phyloP scores from a whole-genome alignment of 345 rosid genomes.

The Syzygium oleosum region DNA sequence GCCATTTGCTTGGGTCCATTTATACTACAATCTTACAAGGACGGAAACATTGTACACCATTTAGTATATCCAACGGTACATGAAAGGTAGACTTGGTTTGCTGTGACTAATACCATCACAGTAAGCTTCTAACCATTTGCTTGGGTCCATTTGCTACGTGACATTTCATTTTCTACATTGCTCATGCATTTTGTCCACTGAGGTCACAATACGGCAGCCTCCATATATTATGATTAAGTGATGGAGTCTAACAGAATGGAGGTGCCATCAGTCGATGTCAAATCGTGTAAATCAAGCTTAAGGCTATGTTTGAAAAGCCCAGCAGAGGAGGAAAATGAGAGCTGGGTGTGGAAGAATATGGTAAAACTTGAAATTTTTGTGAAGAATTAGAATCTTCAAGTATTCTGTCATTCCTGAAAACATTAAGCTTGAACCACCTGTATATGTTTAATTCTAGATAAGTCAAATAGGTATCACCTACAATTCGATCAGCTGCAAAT shows the following conservation, averaged over 20 bases:
- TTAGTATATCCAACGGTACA: not conserved
- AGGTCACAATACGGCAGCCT: not conserved
- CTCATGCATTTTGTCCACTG: not conserved
- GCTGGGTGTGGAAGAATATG: not conserved
- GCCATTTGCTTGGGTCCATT: not conserved
- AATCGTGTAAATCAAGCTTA: not conserved
- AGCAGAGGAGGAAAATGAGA: not conserved
- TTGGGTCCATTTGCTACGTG: not conserved
- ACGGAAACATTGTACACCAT: not conserved
- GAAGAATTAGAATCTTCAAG: not conserved
- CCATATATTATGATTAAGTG: not conserved
- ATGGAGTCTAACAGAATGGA: not conserved
- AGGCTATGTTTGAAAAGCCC: not conserved
- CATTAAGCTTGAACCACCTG: not conserved
- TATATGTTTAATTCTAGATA: not conserved
- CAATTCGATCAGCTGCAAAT: not conserved
- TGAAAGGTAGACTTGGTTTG: not conserved
- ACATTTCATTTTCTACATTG: not conserved
- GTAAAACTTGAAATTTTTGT: not conserved
- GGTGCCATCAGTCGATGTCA: not conserved
- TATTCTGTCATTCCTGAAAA: not conserved
- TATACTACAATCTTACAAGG: not conserved
- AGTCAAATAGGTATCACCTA: not conserved
- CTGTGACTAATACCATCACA: not conserved
- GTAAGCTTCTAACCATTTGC: not conserved